Percentiles rank a stretch among this genome's conserved stretches.
phyloP scores from a whole-genome alignment of 441 rosid species.

The Corymbia citriodora region DNA sequence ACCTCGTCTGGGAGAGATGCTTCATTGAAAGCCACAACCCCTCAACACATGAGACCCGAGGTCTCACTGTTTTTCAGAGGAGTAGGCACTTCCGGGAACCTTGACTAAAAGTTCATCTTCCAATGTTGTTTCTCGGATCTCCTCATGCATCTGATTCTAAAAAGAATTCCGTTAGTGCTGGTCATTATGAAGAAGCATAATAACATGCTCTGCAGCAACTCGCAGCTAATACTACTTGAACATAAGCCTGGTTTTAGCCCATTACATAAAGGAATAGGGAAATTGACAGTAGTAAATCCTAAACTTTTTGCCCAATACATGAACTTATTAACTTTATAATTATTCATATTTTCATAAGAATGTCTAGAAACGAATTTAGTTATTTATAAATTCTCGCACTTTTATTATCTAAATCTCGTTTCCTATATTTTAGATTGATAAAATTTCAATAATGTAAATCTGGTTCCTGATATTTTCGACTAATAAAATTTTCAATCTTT shows the following conservation, averaged over 20 bases:
- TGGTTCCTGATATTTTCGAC: neutral
- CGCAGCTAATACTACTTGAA: neutral
- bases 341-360: neutral
- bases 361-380: neutral
- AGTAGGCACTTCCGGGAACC: conserved; percentile 94
- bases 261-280: neutral
- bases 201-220: neutral
- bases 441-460: neutral
- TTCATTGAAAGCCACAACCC: neutral
- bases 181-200: neutral
- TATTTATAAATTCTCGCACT: neutral
- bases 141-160: neutral
- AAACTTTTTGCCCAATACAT: neutral
- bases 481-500: too few species aligned
- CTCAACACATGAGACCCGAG: neutral
- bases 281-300: neutral
- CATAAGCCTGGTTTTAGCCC: neutral
- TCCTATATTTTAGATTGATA: neutral
- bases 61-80: conserved; percentile 12
- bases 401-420: neutral
- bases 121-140: conserved; percentile 10
- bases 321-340: neutral
- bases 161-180: neutral
- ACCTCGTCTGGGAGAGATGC: neutral
- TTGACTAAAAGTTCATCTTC: conserved; percentile 69